phyloP scores from a whole-genome alignment of 208 protist genomes.

The Wallacemonas sp. region DNA sequence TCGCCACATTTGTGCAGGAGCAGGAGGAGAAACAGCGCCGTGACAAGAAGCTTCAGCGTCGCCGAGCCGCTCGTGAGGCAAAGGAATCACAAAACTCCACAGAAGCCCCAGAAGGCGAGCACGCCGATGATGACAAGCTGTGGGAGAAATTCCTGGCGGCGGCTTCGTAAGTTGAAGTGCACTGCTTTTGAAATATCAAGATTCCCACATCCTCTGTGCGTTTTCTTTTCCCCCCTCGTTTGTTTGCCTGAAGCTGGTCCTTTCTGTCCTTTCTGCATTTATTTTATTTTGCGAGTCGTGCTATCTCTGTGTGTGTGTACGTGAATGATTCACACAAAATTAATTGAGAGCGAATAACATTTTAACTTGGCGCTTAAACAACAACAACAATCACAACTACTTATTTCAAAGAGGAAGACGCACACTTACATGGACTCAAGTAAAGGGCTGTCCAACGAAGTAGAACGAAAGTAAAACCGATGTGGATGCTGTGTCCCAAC shows the following conservation, averaged over 20 bases:
- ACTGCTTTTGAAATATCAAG: neutral
- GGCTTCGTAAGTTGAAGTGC: constrained; percentile 17
- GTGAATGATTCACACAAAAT: no score
- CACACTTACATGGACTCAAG: no score
- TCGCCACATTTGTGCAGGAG: constrained; percentile 53
- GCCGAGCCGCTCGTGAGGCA: neutral
- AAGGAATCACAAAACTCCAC: constrained; percentile 4
- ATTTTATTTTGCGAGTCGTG: no score
- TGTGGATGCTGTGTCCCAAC: no score
- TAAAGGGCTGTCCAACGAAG: no score
- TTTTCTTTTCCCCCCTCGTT: constrained; percentile 1
- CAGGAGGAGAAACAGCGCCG: constrained; percentile 53
- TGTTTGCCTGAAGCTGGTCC: neutral
- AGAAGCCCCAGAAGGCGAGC: neutral
- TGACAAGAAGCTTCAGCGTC: constrained; percentile 37
- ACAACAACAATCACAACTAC: neutral
- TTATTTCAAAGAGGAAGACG: no score
- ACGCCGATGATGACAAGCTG: constrained; percentile 39
- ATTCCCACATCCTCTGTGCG: no score
- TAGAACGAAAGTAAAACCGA: no score
- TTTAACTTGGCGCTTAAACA: constrained; percentile 7
- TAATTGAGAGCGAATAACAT: constrained; percentile 2
- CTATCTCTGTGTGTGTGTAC: neutral
- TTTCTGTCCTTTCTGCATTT: constrained; percentile 18
- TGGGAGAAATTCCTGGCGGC: constrained; percentile 51